Evolutionary conservation across 768 basidiomycete species (phyloP).

Genomic region (Agaricus bisporus): DNA sequence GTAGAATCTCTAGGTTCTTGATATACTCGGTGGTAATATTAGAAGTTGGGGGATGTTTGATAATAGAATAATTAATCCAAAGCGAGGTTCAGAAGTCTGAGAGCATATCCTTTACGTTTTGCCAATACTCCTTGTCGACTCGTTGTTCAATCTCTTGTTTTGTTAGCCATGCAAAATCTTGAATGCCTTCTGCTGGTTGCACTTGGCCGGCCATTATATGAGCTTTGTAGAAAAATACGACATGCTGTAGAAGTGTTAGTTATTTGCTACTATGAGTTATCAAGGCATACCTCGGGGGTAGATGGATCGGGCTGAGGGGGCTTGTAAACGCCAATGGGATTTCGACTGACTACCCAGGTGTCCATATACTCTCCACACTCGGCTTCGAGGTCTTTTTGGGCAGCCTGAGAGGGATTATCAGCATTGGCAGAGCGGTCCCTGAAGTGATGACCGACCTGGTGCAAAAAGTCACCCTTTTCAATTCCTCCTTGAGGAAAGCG

Average conservation of each 20-base stretch:
- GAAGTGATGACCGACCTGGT: slow-evolving; percentile 49
- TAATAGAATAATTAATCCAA: slow-evolving; percentile 12
- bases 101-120: slow-evolving; percentile 71
- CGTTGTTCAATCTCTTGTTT: slow-evolving; percentile 79
- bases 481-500: slow-evolving; percentile 70
- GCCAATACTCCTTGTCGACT: slow-evolving; percentile 71
- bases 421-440: neutral
- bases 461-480: slow-evolving; percentile 61
- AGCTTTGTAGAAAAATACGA: slow-evolving; percentile 88
- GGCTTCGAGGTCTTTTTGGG: slow-evolving; percentile 59
- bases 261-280: neutral
- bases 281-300: slow-evolving; percentile 29
- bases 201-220: slow-evolving; percentile 91
- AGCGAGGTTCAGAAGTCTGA: slow-evolving; percentile 48
- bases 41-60: slow-evolving; percentile 9
- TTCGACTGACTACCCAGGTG: slow-evolving; percentile 87
- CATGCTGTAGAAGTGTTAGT: slow-evolving; percentile 37
- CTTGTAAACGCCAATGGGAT: slow-evolving; percentile 78
- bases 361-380: slow-evolving; percentile 85
- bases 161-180: slow-evolving; percentile 91
- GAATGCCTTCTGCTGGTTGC: slow-evolving; percentile 43
- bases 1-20: neutral
- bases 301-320: slow-evolving; percentile 29
- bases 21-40: slow-evolving; percentile 1
- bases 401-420: slow-evolving; percentile 44